Conservation (phyloP, 768 basidiomycete genomes). For the Leucocoprinus sp. region DNA sequence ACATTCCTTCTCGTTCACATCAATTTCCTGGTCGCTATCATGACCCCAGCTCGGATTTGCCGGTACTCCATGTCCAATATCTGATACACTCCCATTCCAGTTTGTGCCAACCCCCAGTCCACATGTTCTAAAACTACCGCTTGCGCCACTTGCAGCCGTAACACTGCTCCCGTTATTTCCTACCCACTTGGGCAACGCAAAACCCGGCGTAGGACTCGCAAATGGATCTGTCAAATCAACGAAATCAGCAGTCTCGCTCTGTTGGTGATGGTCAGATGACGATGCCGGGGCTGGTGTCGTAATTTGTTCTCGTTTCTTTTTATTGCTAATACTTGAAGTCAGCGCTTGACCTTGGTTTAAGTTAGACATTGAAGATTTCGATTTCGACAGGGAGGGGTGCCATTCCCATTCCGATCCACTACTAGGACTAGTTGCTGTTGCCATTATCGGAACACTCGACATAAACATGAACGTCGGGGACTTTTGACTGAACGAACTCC, state of each 20-base stretch:
- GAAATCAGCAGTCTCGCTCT: slow-evolving; percentile 5
- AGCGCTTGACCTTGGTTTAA: no score
- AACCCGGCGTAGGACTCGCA: slow-evolving; percentile 10
- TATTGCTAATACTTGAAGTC: background rate
- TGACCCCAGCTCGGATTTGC: no score
- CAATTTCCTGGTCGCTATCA: no score
- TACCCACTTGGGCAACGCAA: slow-evolving; percentile 2
- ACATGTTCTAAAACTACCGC: no score
- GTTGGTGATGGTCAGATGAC: no score
- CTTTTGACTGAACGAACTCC: no score
- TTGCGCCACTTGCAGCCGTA: background rate
- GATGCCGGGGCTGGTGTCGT: background rate
- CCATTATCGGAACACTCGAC: background rate
- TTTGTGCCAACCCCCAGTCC: no score
- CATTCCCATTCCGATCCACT: background rate
- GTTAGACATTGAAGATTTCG: background rate
- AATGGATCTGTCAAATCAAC: slow-evolving; percentile 10
- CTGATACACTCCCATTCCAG: background rate
- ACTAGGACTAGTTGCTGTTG: background rate
- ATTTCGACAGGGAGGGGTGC: slow-evolving; percentile 4
- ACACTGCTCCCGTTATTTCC: background rate
- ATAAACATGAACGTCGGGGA: no score
- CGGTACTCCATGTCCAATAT: background rate
- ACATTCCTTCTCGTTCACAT: background rate
- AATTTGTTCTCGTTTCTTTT: background rate